Percentiles rank a stretch among this genome's conserved stretches.
Conservation (phyloP, 2,329 filamentous ascomycete genomes). For the Thermomyces lanuginosus region DNA sequence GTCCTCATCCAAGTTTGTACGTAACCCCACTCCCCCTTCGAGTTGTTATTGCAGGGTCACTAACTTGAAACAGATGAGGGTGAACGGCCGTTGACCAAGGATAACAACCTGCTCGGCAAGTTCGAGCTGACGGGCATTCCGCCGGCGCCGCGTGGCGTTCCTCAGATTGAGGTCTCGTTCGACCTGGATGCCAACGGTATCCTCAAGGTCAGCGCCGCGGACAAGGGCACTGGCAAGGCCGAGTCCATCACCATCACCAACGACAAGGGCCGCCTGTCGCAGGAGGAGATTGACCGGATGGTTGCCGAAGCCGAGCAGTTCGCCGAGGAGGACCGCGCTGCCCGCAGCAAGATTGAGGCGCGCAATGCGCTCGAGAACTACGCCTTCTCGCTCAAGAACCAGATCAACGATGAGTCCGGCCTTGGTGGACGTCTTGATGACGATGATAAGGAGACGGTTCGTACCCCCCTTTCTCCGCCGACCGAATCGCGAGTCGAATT, state of each 20-base stretch:
- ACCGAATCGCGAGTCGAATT: conserved; percentile 10
- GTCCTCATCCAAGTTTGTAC: conserved; percentile 80
- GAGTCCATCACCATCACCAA: conserved; percentile 99
- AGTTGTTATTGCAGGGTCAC: conserved; percentile 5
- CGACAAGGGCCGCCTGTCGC: conserved; percentile 93
- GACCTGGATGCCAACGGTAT: conserved; percentile 98
- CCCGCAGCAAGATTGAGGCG: conserved; percentile 88
- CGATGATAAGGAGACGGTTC: conserved; percentile 90
- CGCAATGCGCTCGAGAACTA: conserved; percentile 98
- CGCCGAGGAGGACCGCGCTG: conserved; percentile 97
- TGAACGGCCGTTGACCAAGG: conserved; percentile 84
- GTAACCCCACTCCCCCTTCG: conserved; percentile 8
- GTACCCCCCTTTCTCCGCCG: conserved; percentile 20
- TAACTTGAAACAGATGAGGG: conserved; percentile 45
- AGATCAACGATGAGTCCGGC: conserved; percentile 90
- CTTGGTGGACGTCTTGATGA: conserved; percentile 97
- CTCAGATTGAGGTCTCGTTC: conserved; percentile 96
- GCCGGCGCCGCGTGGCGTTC: conserved; percentile 84
- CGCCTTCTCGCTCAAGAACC: conserved; percentile 97
- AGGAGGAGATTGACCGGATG: conserved; percentile 98
- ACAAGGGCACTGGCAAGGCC: conserved; percentile 95
- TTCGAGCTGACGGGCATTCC: conserved; percentile 96
- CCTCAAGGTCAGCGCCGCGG: conserved; percentile 83
- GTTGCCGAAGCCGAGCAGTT: conserved; percentile 96
- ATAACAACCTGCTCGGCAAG: conserved; percentile 95